phyloP scores from a whole-genome alignment of 2,329 filamentous ascomycete genomes.

The Dactylellina leptospora region DNA sequence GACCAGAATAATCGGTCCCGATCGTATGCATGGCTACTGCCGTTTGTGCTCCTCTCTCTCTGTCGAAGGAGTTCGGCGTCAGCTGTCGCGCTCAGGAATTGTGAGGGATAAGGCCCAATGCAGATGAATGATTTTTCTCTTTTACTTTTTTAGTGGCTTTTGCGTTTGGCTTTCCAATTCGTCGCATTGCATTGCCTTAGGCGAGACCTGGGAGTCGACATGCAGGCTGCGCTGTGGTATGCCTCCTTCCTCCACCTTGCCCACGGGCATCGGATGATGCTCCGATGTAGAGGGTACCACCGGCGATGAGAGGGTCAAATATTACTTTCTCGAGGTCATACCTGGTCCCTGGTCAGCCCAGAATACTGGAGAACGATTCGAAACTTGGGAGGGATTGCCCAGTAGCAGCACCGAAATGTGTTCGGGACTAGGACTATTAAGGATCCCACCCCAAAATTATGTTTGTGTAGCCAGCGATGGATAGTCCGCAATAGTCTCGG shows the following conservation, averaged over 20 bases:
- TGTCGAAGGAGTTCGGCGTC: slow-evolving; percentile 40
- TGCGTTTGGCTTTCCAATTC: slow-evolving; percentile 44
- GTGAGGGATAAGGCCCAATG: slow-evolving; percentile 12
- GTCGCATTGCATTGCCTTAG: slow-evolving; percentile 52
- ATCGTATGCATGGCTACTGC: slow-evolving; percentile 14
- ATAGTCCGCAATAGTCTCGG: slow-evolving; percentile 36
- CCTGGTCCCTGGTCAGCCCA: slow-evolving; percentile 52
- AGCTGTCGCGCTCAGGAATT: slow-evolving; percentile 38
- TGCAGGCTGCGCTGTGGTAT: slow-evolving; percentile 49
- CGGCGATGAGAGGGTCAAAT: slow-evolving; percentile 32
- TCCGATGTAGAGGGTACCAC: slow-evolving; percentile 51
- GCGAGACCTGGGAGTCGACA: slow-evolving; percentile 47
- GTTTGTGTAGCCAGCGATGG: slow-evolving; percentile 46
- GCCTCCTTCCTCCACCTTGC: slow-evolving; percentile 43
- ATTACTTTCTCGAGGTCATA: slow-evolving; percentile 7
- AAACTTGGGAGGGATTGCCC: slow-evolving; percentile 43
- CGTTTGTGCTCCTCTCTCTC: slow-evolving; percentile 13
- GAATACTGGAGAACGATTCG: slow-evolving; percentile 52
- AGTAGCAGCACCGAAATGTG: slow-evolving; percentile 28
- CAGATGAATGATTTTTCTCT: no score
- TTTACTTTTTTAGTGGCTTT: no score
- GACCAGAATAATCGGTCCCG: background rate
- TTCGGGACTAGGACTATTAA: slow-evolving; percentile 46
- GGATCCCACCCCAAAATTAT: slow-evolving; percentile 29
- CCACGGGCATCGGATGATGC: slow-evolving; percentile 54